These are phyloP conservation scores for Eucalyptus cloeziana DNA, from an alignment of 345 rosid genomes.

Conservation along the genomic window DNA sequence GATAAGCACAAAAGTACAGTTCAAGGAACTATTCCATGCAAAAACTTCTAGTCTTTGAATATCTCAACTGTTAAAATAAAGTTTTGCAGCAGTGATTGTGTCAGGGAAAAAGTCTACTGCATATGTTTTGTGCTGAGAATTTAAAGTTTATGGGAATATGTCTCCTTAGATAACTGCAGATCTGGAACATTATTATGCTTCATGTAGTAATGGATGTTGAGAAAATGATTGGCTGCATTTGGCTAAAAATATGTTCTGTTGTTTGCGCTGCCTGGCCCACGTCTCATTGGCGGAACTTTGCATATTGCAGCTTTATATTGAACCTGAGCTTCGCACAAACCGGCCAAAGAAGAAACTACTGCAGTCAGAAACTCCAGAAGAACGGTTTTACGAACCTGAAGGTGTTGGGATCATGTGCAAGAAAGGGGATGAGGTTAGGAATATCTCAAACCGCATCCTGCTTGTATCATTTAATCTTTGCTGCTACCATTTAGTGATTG, in stretches of 20 bases:
- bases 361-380: conserved; percentile 55
- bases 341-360: conserved; percentile 51
- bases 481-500: background rate
- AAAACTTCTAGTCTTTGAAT: background rate
- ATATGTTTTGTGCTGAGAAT: background rate
- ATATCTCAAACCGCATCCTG: background rate
- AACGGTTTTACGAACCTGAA: conserved; percentile 58
- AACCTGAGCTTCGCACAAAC: conserved; percentile 79
- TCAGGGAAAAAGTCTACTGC: background rate
- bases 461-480: background rate
- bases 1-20: background rate
- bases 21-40: background rate
- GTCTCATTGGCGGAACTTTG: background rate
- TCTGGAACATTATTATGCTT: background rate
- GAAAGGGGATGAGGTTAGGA: conserved; percentile 80
- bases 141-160: background rate
- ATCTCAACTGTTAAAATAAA: background rate
- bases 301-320: conserved; percentile 63
- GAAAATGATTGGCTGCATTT: background rate
- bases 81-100: background rate
- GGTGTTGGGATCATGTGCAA: conserved; percentile 60
- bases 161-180: background rate
- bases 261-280: background rate
- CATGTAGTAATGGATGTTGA: background rate
- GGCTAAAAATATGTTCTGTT: background rate